Evolutionary conservation across 2,329 filamentous ascomycete species (phyloP), one percentile per base, ranked within the genome.

Genomic region (Neofusicoccum parvum): DNA sequence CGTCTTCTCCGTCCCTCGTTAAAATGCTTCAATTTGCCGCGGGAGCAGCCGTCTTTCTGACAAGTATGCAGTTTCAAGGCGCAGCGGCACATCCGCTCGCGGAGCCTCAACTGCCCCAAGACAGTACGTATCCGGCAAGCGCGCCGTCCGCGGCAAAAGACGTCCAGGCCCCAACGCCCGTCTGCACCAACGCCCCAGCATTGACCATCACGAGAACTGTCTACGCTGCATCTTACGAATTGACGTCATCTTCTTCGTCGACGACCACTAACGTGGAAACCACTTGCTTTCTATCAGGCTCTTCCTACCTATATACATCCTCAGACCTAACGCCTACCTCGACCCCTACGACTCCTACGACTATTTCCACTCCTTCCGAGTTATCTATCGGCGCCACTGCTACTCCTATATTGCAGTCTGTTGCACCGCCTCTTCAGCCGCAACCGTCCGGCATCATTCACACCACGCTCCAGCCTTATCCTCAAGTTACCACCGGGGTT

Each of bases 41-140:
- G 54, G 54, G 54, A 46, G 39, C 39, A 34, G 37, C 54, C 15
- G 39, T 59, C 54, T 59, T 59, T 59, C 54, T 59, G 54, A 59
- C 54, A 34, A n/a, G 11, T 3, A 34, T 59, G 54, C 54, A 59
- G 54, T 59, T 59, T 46, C 39, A 27, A 46, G 54, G 54, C 39
- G 49, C 60, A 46, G 60, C 23, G 27, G 39, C 23, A 23, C 49
- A 53, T 23, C 50, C 48, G 60, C 37, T 53, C 17, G 60, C 48
- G 23, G 27, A 51, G 39, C 37, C 48, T 34, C 23, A 51, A 23
- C 37, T 36, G 41, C 49, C 32, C 20, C 39, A 15, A 46, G 60
- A 51, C 39, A 64, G 60, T 64, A 64, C 34, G 60, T 64, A 54
- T 37, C n/a, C 27, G 54, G 54, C 54, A 59, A 59, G 54, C 39